Conservation (phyloP, 352 stramenopile species). For the Phytophthora ohioensis region DNA sequence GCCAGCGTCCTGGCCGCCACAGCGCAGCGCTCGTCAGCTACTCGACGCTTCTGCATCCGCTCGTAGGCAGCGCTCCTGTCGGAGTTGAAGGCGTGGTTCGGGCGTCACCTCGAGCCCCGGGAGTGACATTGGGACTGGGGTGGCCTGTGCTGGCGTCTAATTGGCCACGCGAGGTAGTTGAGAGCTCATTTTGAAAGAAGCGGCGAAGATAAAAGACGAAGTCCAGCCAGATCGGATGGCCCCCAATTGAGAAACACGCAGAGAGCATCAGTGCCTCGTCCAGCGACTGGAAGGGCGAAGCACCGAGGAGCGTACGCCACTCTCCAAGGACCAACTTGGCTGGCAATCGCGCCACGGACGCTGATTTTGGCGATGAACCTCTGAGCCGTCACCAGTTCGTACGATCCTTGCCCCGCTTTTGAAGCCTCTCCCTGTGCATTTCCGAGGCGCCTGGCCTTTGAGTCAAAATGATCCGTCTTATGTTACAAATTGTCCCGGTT, state of each 20-base stretch:
- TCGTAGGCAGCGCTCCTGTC: not conserved
- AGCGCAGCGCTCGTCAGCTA: not conserved
- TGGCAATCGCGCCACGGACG: not conserved
- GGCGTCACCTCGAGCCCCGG: no score
- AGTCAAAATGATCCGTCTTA: no score
- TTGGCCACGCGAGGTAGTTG: not conserved
- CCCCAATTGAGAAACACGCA: not conserved
- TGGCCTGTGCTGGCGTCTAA: not conserved
- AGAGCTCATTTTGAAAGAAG: not conserved
- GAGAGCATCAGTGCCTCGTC: slow-evolving; percentile 7
- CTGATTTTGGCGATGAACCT: not conserved
- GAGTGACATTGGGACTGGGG: no score
- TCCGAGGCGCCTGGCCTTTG: not conserved
- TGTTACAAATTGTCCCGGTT: not conserved
- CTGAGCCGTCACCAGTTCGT: not conserved
- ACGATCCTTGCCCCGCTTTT: no score
- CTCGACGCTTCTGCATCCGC: not conserved
- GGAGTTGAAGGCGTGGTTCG: no score
- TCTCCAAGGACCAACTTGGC: slow-evolving; percentile 3
- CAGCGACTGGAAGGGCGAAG: not conserved
- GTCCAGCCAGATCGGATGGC: not conserved
- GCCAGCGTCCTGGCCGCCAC: slow-evolving; percentile 1
- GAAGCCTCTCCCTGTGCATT: not conserved
- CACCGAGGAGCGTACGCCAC: not conserved
- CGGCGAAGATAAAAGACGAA: not conserved